Percentiles rank a stretch among this genome's conserved stretches.
Evolutionary conservation across 257 asterid genomes (phyloP).

Genomic region (Nicotiana benthamiana): DNA sequence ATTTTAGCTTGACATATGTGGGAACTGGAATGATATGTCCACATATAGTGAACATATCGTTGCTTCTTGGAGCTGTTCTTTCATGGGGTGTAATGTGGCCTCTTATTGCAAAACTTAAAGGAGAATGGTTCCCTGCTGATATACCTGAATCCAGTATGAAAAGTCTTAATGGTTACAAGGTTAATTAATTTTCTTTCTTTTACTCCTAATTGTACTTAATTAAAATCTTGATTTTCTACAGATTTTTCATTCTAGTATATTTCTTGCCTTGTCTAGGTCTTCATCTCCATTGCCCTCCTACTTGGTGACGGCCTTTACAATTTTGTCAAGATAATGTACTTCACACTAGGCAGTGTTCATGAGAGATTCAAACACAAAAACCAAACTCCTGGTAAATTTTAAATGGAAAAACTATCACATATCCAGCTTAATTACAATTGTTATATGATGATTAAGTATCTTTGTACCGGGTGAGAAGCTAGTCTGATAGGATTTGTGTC

Average conservation of each 20-base stretch:
- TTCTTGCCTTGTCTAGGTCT: constrained; percentile 39
- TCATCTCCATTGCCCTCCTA: constrained; percentile 71
- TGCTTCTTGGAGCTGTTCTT: constrained; percentile 77
- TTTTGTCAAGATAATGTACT: constrained; percentile 46
- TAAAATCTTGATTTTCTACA: neutral
- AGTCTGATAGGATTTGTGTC: too few relatives aligned
- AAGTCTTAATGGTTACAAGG: constrained; percentile 87
- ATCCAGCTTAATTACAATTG: neutral
- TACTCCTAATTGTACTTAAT: neutral
- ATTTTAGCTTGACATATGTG: constrained; percentile 80
- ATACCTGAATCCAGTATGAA: constrained; percentile 69
- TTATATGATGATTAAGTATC: neutral
- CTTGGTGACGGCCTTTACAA: constrained; percentile 85
- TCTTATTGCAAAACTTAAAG: constrained; percentile 45
- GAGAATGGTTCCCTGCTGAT: constrained; percentile 68
- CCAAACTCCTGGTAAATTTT: neutral
- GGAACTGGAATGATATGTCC: constrained; percentile 97
- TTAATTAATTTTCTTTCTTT: constrained; percentile 6
- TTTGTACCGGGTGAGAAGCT: too few relatives aligned
- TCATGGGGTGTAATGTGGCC: constrained; percentile 96
- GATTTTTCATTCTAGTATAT: neutral
- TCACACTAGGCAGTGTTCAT: constrained; percentile 37
- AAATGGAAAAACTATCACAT: neutral
- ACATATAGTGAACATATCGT: constrained; percentile 69
- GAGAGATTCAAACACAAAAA: constrained; percentile 33